Percentiles rank a stretch among this genome's conserved stretches.
Evolutionary conservation across 352 stramenopile species (phyloP).

Genomic region (Globisporangium cystogenes): DNA sequence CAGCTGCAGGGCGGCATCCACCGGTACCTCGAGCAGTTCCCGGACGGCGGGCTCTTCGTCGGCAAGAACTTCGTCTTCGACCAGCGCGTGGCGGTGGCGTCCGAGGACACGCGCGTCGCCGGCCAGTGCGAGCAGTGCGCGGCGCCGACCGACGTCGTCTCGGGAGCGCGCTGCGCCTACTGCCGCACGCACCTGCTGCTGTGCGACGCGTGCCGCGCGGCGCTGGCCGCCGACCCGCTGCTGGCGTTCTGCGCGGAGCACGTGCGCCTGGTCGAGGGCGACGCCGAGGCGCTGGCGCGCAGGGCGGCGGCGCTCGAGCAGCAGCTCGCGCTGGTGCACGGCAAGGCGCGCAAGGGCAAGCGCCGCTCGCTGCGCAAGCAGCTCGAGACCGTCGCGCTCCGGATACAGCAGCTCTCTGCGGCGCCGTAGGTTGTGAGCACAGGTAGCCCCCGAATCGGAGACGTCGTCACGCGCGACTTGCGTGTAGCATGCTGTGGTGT

Average conservation of each 20-base stretch:
- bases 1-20: conserved; percentile 81
- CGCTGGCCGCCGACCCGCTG: conserved; percentile 15
- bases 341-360: conserved; percentile 52
- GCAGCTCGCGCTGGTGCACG: conserved; percentile 25
- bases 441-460: no score
- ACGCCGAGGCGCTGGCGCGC: conserved; percentile 26
- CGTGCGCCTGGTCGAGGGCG: conserved; percentile 37
- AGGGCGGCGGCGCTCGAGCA: conserved; percentile 26
- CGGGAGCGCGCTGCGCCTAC: conserved; percentile 59
- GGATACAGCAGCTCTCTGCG: conserved; percentile 56
- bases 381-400: conserved; percentile 52
- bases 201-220: conserved; percentile 43
- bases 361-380: conserved; percentile 80
- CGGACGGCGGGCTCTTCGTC: conserved; percentile 63
- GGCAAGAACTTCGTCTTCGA: conserved; percentile 89
- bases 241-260: conserved; percentile 58
- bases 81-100: conserved; percentile 65
- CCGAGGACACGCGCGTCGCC: conserved; percentile 42
- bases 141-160: conserved; percentile 54
- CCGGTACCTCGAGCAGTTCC: conserved; percentile 77
- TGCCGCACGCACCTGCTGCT: conserved; percentile 79
- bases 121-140: conserved; percentile 60
- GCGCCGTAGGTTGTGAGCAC: no score
- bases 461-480: no score
- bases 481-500: no score